Base-by-base conservation (phyloP, 352 stramenopile species). In the Pythium utonaiense region DNA sequence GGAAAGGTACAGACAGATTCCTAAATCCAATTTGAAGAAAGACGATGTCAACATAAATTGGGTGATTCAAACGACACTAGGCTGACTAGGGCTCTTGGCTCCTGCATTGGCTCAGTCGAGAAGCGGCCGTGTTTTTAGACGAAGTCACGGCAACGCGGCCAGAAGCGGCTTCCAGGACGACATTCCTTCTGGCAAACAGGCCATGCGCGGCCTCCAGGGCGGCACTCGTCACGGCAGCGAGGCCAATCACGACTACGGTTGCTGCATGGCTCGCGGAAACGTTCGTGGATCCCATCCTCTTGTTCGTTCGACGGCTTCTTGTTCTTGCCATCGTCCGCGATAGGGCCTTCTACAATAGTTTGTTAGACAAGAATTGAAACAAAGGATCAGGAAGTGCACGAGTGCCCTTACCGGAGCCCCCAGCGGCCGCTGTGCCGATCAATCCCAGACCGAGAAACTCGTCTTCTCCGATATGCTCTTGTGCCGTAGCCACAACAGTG, bases 71-170 rank as follows among this genome's bases (percentile, higher is more conserved):
- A 53, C 54, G 54, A 10, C 54, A 61, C 34, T 47, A 27, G 40
- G 22, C 17, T 47, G n/a, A 9, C 8, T 4, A 8, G 17, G 16
- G 1, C 7, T 19, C 19, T 5, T 47, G n/a, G n/a, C 2, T 17
- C n/a, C 36, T 14, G 27, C 13, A 19, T 3, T 36, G 49, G 27
- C 10, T 33, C 48, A 54, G 25, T 25, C 9, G 13, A 41, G 13
- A 33, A 38, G 28, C 28, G 19, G 1, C 7, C 28, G 13, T 17
- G 24, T 16, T 16, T 14, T 48, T n/a, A 56, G 24, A 38, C 22
- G 19, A 57, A 66, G 9, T 54, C 22, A 28, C 60, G 52, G 34
- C 52, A 66, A 36, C 52, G 60, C 6, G 60, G 60, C 60, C 60
- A 66, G 22, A 57, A 61, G 40, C 36, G 50, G 19, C 57, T 58